Conservation (phyloP, 2,329 filamentous ascomycete species). For the Daldinia sp. region DNA sequence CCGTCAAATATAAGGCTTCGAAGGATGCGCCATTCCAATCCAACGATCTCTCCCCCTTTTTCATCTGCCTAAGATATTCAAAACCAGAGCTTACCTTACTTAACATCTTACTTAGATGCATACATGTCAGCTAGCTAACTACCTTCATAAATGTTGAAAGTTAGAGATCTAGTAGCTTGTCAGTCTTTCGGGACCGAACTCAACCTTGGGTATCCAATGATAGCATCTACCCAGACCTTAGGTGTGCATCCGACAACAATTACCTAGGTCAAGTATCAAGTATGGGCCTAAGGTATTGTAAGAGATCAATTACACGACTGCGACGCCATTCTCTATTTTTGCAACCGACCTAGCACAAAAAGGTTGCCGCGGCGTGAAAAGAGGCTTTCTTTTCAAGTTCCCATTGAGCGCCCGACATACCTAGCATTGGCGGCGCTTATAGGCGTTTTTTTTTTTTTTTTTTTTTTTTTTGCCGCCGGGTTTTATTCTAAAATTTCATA, state of each 20-base stretch:
- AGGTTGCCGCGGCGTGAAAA: not conserved
- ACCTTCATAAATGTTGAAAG: not conserved
- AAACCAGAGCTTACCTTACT: not conserved
- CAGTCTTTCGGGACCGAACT: slow-evolving; percentile 12
- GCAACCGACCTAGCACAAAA: not conserved
- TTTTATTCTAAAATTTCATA: not conserved
- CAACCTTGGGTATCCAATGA: not conserved
- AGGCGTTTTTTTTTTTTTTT: not conserved
- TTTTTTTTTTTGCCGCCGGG: not conserved
- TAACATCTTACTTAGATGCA: not conserved
- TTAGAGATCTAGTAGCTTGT: not conserved
- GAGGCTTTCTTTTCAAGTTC: not conserved
- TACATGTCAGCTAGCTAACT: not conserved
- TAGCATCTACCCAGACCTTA: not conserved
- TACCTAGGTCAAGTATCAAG: not conserved
- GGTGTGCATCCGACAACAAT: not conserved
- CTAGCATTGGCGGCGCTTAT: not conserved
- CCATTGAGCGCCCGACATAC: not conserved
- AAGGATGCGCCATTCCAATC: slow-evolving; percentile 26
- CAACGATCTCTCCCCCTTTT: slow-evolving; percentile 20
- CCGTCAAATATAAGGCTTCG: slow-evolving; percentile 18
- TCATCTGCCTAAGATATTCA: slow-evolving; percentile 17
- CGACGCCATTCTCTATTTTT: not conserved
- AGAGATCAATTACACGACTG: not conserved
- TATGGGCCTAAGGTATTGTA: not conserved